These are phyloP conservation scores for Oxytropis ochrocephala DNA, from an alignment of 306 rosid species.

Conservation along the genomic window DNA sequence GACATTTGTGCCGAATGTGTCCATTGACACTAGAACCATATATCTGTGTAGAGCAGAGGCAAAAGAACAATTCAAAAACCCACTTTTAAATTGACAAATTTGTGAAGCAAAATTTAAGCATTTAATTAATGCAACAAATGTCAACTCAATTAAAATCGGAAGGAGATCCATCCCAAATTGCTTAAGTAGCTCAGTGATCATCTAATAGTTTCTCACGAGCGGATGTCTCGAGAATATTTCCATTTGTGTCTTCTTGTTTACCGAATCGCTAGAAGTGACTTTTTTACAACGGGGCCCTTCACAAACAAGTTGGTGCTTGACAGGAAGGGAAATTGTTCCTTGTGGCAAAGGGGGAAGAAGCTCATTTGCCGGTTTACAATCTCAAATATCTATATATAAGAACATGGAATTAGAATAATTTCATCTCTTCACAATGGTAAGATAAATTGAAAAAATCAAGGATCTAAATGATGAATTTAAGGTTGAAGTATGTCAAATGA, in stretches of 20 bases:
- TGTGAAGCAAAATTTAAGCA: conserved; percentile 1
- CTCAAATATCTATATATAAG: conserved; percentile 67
- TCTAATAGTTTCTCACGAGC: conserved; percentile 88
- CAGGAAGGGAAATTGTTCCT: conserved; percentile 80
- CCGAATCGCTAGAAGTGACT: conserved; percentile 65
- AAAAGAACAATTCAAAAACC: conserved; percentile 4
- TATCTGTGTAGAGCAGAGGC: conserved; percentile 48
- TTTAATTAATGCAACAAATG: conserved; percentile 1
- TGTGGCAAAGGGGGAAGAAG: conserved; percentile 94
- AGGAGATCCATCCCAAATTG: conserved; percentile 96
- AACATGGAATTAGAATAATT: background rate
- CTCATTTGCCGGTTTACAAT: conserved; percentile 93
- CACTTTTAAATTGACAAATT: background rate
- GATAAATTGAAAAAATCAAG: background rate
- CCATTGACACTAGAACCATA: conserved; percentile 98
- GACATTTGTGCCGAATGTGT: conserved; percentile 92
- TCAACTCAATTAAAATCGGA: conserved; percentile 76
- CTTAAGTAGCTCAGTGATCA: conserved; percentile 84
- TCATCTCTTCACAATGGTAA: background rate
- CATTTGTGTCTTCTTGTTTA: conserved; percentile 73
- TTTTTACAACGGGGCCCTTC: conserved; percentile 68
- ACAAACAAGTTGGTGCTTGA: conserved; percentile 57
- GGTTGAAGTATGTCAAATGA: background rate
- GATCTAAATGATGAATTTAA: background rate
- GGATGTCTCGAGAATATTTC: conserved; percentile 56